phyloP scores from a whole-genome alignment of 768 basidiomycete genomes.

The Mrakia gelida region DNA sequence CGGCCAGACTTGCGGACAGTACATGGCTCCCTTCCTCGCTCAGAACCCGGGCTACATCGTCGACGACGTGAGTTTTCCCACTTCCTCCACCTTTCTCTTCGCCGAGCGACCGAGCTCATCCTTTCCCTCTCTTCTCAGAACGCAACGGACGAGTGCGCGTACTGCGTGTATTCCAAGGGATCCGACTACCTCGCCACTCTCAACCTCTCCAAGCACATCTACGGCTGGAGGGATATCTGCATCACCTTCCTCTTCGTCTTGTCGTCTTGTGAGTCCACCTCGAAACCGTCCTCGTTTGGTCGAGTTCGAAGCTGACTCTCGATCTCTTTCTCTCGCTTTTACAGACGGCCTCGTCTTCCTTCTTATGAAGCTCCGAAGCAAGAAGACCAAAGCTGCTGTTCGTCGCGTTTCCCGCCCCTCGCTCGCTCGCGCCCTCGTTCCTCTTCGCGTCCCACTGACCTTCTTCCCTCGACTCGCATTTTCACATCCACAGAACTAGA shows the following conservation, averaged over 20 bases:
- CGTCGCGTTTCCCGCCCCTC: not conserved
- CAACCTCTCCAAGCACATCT: conserved; percentile 13
- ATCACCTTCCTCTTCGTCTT: conserved; percentile 10
- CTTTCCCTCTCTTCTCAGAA: conserved; percentile 25
- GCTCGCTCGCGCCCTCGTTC: too few relatives aligned
- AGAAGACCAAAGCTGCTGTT: conserved; percentile 17
- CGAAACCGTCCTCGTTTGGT: not conserved
- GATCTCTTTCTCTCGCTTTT: not conserved
- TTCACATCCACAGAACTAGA: too few relatives aligned
- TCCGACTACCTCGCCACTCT: conserved; percentile 38
- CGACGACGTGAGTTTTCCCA: conserved; percentile 21
- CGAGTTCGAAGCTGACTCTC: not conserved
- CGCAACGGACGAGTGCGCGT: conserved; percentile 25
- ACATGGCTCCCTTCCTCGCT: conserved; percentile 39
- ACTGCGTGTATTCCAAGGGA: conserved; percentile 39
- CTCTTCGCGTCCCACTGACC: too few relatives aligned
- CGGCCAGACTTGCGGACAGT: conserved; percentile 41
- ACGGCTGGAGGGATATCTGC: conserved; percentile 18
- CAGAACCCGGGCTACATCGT: conserved; percentile 38
- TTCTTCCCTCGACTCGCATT: too few relatives aligned
- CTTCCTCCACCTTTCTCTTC: not conserved
- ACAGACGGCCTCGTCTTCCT: conserved; percentile 12
- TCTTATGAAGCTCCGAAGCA: conserved; percentile 18
- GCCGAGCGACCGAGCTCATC: not conserved
- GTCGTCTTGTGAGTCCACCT: not conserved